Evolutionary conservation across 2,329 filamentous ascomycete species (phyloP), one percentile per base, ranked within the genome.

Genomic region (Fusarium sp.): DNA sequence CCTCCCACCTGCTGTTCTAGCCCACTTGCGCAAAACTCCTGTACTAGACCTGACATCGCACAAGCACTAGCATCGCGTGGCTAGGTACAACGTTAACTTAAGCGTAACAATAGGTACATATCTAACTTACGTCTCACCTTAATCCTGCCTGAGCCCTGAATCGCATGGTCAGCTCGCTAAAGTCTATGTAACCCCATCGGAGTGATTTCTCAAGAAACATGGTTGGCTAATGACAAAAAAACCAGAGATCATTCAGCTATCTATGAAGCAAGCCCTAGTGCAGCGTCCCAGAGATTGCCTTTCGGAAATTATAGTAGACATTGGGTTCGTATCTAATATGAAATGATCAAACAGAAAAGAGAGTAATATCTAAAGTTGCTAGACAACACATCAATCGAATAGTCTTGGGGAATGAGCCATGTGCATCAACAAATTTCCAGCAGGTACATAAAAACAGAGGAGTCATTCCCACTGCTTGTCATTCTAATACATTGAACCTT

Each of bases 321-420:
- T 18, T 30, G 18, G 32, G 13, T 72, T 59, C 16, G 49, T 65
- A 74, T 73, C 67, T 74, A 73, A 46, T 64, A 68, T 50, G 59
- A 46, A 23, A 47, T 44, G 28, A 35, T 11, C 33, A 44, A 56
- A 52, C 28, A 64, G 32, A 67, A 56, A 57, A 71, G 50, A 57
- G 62, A 72, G 71, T 69, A 53, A 60, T 69, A 73, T 74, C 71
- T 73, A 73, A 73, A n/a, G 33, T 44, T 65, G 38, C 35, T 32
- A 28, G 43, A 44, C 52, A 63, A 49, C 52, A 60, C 30, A 59
- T 28, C 50, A 21, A 21, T 42, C 28, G 30, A 42, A 33, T n/a
- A 60, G 59, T 40, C 35, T 37, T 46, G n/a, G 21, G 50, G 47
- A 50, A 38, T 50, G 35, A 37, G 13, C 23, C 28, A 10, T 28